Percentiles rank a stretch among this genome's conserved stretches.
Conservation (phyloP, 768 basidiomycete genomes). For the Mycena venus region DNA sequence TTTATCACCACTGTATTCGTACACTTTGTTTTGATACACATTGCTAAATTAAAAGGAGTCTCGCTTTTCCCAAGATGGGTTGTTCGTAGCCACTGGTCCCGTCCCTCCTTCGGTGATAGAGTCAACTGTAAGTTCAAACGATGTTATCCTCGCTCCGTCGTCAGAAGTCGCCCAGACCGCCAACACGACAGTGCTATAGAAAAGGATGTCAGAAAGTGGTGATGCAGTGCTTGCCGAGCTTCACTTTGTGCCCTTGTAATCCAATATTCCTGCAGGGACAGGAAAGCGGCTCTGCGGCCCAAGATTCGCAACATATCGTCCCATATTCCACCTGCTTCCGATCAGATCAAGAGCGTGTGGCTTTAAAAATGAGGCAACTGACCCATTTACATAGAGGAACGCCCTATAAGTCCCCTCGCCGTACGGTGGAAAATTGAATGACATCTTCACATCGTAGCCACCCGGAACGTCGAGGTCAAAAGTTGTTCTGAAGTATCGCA, state of each 20-base stretch:
- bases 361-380: constrained; percentile 50
- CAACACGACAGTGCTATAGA: constrained; percentile 33
- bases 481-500: constrained; percentile 62
- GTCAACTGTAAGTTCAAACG: constrained; percentile 22
- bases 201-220: background rate
- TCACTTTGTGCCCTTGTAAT: constrained; percentile 67
- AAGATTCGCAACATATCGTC: constrained; percentile 63
- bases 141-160: constrained; percentile 12
- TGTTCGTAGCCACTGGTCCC: constrained; percentile 11
- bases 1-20: too few species aligned
- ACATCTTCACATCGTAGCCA: constrained; percentile 63
- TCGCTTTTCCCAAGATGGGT: constrained; percentile 16
- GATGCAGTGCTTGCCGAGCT: constrained; percentile 18
- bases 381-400: constrained; percentile 62
- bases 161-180: constrained; percentile 25
- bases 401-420: constrained; percentile 62
- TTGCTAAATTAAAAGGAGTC: constrained; percentile 20
- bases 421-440: constrained; percentile 64
- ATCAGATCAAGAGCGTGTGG: constrained; percentile 59
- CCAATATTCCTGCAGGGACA: constrained; percentile 69
- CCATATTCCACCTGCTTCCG: constrained; percentile 77
- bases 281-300: constrained; percentile 74
- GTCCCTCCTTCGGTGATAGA: constrained; percentile 17
- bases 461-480: constrained; percentile 62
- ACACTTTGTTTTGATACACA: background rate